These are phyloP conservation scores for Penicilliopsis zonata DNA, from an alignment of 495 filamentous ascomycete species.

Conservation along the genomic window DNA sequence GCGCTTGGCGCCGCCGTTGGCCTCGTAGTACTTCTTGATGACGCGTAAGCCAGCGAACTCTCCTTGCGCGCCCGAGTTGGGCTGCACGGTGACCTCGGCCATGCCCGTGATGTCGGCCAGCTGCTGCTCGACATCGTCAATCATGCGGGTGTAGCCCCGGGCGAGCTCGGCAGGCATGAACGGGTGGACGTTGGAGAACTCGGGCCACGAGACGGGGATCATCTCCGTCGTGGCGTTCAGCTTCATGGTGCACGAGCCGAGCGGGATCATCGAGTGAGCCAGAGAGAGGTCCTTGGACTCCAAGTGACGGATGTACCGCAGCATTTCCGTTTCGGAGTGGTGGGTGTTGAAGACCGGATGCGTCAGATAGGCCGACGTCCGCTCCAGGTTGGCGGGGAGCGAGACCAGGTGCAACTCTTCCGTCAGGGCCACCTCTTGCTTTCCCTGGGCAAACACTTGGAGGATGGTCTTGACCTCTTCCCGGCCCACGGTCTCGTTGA, in stretches of 20 bases:
- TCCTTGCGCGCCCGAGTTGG: slow-evolving; percentile 94
- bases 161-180: slow-evolving; percentile 54
- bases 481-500: slow-evolving; percentile 60
- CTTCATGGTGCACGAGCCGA: slow-evolving; percentile 99
- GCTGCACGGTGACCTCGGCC: slow-evolving; percentile 80
- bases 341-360: slow-evolving; percentile 96
- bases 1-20: slow-evolving; percentile 51
- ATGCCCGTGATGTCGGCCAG: slow-evolving; percentile 84
- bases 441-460: slow-evolving; percentile 37
- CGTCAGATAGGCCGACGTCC: slow-evolving; percentile 67
- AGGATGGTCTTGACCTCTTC: slow-evolving; percentile 51
- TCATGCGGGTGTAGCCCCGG: slow-evolving; percentile 57
- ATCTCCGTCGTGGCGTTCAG: slow-evolving; percentile 94
- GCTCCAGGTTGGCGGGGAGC: slow-evolving; percentile 49
- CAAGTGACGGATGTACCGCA: slow-evolving; percentile 89
- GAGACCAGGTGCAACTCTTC: slow-evolving; percentile 32
- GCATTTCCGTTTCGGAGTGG: slow-evolving; percentile 92
- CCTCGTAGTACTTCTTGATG: slow-evolving; percentile 78
- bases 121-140: slow-evolving; percentile 62
- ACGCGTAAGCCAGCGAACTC: slow-evolving; percentile 91
- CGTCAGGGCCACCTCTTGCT: slow-evolving; percentile 26
- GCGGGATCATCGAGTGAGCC: slow-evolving; percentile 95
- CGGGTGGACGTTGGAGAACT: slow-evolving; percentile 82
- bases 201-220: slow-evolving; percentile 75
- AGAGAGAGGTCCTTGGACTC: slow-evolving; percentile 94